Evolutionary conservation across 139 green algal species (phyloP).

Genomic region (Chlamydomonas asymmetrica): DNA sequence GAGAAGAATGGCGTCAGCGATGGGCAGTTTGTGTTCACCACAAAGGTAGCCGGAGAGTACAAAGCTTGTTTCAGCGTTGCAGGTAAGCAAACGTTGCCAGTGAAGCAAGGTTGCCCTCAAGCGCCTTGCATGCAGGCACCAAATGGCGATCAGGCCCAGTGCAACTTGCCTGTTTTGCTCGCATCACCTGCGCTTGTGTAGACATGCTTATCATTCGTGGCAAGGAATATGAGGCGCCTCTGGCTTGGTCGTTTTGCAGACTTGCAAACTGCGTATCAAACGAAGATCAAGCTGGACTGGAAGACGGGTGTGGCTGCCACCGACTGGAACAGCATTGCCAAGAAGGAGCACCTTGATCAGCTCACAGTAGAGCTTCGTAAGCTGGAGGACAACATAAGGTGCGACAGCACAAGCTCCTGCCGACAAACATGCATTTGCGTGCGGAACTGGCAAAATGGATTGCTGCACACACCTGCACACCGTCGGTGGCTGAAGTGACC

Average conservation of each 20-base stretch:
- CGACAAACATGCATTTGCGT: too few relatives aligned
- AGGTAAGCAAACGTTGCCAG: conserved; percentile 37
- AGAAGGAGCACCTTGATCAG: conserved; percentile 91
- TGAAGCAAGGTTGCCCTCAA: neutral
- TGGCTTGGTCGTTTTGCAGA: conserved; percentile 53
- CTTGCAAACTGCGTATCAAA: conserved; percentile 53
- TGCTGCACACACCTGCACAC: too few relatives aligned
- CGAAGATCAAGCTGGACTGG: conserved; percentile 86
- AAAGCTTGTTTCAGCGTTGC: conserved; percentile 84
- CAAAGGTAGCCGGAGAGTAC: conserved; percentile 78
- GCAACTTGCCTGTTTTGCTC: too few relatives aligned
- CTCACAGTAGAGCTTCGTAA: conserved; percentile 80
- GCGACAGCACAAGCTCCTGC: too few relatives aligned
- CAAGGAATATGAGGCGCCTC: too few relatives aligned
- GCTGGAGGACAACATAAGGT: too few relatives aligned
- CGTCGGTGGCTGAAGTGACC: too few relatives aligned
- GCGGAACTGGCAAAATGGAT: too few relatives aligned
- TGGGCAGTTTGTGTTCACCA: conserved; percentile 83
- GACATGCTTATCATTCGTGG: too few relatives aligned
- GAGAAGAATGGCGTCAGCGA: conserved; percentile 11
- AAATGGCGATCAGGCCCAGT: too few relatives aligned
- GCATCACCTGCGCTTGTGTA: too few relatives aligned
- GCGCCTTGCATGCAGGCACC: neutral
- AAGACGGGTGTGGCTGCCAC: conserved; percentile 80
- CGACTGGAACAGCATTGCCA: conserved; percentile 90